Percentiles rank a stretch among this genome's conserved stretches.
Evolutionary conservation across 495 filamentous ascomycete genomes (phyloP).

Genomic region (Lasiosphaeria miniovina): DNA sequence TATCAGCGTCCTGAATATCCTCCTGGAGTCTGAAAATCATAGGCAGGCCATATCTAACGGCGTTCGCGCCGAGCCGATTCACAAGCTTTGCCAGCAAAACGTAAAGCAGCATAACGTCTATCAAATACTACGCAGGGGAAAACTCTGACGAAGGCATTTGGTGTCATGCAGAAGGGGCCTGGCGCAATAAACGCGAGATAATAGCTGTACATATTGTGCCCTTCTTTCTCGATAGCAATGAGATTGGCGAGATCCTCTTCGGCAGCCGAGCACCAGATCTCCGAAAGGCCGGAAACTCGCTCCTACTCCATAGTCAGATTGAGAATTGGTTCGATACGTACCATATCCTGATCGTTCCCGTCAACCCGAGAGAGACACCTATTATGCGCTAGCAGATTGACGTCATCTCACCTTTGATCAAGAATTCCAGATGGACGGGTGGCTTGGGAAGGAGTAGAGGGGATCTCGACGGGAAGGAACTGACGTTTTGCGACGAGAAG

Average conservation of each 20-base stretch:
- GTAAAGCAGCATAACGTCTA: conserved; percentile 74
- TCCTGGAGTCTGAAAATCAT: conserved; percentile 88
- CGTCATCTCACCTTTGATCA: conserved; percentile 3
- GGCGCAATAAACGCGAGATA: background rate
- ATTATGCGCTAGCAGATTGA: conserved; percentile 7
- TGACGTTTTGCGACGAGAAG: conserved; percentile 9
- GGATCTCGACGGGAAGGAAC: conserved; percentile 8
- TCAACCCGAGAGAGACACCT: conserved; percentile 1
- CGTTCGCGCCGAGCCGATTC: conserved; percentile 78
- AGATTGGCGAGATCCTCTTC: conserved; percentile 9
- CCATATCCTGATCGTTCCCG: conserved; percentile 9
- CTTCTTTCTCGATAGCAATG: conserved; percentile 16
- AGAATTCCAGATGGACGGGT: background rate
- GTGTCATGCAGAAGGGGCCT: too few relatives aligned
- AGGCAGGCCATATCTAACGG: conserved; percentile 70
- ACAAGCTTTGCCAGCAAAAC: conserved; percentile 69
- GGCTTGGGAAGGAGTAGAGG: background rate
- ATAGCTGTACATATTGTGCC: conserved; percentile 11
- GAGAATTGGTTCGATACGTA: conserved; percentile 11
- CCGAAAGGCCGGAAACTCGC: conserved; percentile 5
- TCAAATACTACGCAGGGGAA: too few relatives aligned
- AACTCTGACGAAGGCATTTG: too few relatives aligned
- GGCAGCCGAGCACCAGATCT: conserved; percentile 9
- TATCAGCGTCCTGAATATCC: conserved; percentile 65
- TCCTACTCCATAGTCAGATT: conserved; percentile 5